Base-by-base conservation (phyloP, 2,329 filamentous ascomycete species). In the Zopfia rhizophila region DNA sequence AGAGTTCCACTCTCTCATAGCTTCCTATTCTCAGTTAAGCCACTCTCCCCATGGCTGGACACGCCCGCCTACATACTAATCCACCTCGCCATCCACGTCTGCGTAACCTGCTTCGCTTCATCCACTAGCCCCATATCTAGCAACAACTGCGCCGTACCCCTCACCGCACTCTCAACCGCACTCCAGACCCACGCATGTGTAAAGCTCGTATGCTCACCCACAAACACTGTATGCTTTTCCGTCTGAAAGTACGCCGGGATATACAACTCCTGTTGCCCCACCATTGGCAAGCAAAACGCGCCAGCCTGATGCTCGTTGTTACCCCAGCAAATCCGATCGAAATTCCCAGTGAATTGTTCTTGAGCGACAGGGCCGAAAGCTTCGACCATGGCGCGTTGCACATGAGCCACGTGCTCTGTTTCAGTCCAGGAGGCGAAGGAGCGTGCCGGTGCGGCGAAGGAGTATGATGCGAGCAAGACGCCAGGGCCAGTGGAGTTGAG, bases 221-320 rank as follows among this genome's bases (percentile, higher is more conserved):
- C 74, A 48, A 89, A 88, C 23, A 89, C 82, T n/a, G 86, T 84
- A 35, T 85, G 82, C 52, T 79, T 79, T 66, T 90, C 83, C 0
- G 86, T 89, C 62, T 85, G 81, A 60, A 87, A 89, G 61, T 88
- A 90, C n/a, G 86, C 83, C 0, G 88, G 87, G 7, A 90, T 73
- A 56, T 87, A 90, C 17, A 89, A 61, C 55, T 87, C 79, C 60
- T 90, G 86, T 71, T 89, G 85, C 0, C 85, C 86, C 0, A 84
- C 74, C 0, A 75, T 69, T 1, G 87, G 86, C 4, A 69, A 66
- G 1, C 81, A 81, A 86, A 86, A 90, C 5, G 81, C 80, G 4
- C 82, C 86, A 1, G 78, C 79, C 64, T 86, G 78, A 47, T 82
- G 79, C 47, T 82, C 78, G 51, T 89, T 84, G 6, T 79, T 66